These are phyloP conservation scores for Thuidium tamariscinum DNA, from an alignment of 225 moss, liverwort and hornwort genomes.

Conservation along the genomic window DNA sequence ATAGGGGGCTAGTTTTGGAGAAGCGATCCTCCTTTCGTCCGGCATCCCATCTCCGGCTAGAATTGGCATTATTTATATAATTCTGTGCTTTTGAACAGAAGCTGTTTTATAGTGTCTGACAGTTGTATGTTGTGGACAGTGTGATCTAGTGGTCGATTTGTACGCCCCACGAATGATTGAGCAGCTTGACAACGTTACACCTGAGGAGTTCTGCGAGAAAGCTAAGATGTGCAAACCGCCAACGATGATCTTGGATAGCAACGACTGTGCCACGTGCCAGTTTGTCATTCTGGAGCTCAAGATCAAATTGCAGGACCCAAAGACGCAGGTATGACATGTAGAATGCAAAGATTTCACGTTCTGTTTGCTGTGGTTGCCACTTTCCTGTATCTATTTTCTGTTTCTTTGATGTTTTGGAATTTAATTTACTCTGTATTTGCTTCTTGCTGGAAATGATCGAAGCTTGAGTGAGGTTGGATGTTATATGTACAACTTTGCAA, in stretches of 20 bases:
- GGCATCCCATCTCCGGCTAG: not conserved
- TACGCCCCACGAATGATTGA: constrained; percentile 64
- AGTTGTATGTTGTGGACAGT: constrained; percentile 29
- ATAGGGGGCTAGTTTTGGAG: not conserved
- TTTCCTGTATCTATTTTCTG: not conserved
- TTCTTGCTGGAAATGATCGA: not conserved
- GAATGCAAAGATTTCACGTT: not conserved
- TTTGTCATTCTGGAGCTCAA: constrained; percentile 84
- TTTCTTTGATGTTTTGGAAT: not conserved
- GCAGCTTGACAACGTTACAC: constrained; percentile 51
- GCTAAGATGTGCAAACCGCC: constrained; percentile 55
- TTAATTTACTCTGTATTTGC: not conserved
- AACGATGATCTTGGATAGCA: constrained; percentile 5
- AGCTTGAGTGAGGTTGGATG: not conserved
- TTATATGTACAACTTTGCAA: not conserved
- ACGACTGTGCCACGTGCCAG: constrained; percentile 86
- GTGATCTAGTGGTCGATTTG: constrained; percentile 73
- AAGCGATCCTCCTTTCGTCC: not conserved
- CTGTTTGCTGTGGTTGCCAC: not conserved
- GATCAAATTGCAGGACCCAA: constrained; percentile 72
- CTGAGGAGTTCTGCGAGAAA: constrained; percentile 68
- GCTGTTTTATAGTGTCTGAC: not conserved
- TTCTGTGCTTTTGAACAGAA: not conserved
- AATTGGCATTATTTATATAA: not conserved
- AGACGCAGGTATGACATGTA: constrained; percentile 34